Evolutionary conservation across 768 basidiomycete genomes (phyloP), one percentile per base, ranked within the genome.

Genomic region (Amanita muscaria): DNA sequence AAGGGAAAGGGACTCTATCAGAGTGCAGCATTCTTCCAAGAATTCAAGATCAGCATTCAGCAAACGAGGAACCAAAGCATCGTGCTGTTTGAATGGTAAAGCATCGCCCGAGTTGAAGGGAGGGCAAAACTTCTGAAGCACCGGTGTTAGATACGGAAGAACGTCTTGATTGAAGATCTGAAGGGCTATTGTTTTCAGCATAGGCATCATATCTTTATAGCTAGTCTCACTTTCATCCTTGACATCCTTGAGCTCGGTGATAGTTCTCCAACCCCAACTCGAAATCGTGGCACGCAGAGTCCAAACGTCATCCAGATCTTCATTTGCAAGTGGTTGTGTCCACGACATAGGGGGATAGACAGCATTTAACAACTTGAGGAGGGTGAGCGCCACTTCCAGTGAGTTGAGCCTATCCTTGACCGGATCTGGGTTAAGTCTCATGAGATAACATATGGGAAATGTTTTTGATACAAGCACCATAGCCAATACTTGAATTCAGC

Each of bases 271-370:
- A 32, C 78, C 73, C 88, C 88, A 90, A 35, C 72, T 76, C 2
- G 82, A 77, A 22, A 89, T 65, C 6, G 72, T 73, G 43, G 67
- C 73, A 15, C 88, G 76, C 36, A 83, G 58, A 19, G 56, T 67
- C 87, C 87, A 90, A 3, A 32, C 22, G 12, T 46, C 11, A n/a
- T 27, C 18, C 12, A 35, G 38, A 50, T 86, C 82, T 25, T 64
- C 61, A 23, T 57, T 38, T 39, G 33, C 25, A 33, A 48, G 32
- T 4, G 47, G 22, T 19, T 59, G 54, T 18, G 68, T 62, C 88
- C 88, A 90, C 10, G 74, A 64, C 8, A 76, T 78, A 10, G 80
- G 74, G n/a, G 83, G 82, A 58, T 88, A 91, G 57, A 89, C 70
- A 3, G 76, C 71, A 6, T 68, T 70, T 2, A 82, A 77, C 29